Conservation (phyloP, 805 yeast species). For the Yarrowia sp. region DNA sequence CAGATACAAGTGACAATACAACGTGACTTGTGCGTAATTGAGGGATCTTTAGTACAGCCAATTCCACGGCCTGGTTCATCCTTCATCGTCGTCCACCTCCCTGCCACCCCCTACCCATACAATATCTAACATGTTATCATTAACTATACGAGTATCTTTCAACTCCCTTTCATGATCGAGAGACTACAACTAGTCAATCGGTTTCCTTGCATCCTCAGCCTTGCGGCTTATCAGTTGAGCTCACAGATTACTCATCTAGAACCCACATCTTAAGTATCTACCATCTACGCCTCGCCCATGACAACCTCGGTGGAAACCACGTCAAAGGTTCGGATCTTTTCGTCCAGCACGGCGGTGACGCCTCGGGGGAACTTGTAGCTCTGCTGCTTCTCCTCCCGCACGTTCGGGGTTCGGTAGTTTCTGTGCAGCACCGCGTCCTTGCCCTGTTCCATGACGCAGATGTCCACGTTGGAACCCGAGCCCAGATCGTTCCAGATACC, state of each 20-base stretch:
- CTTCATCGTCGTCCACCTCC: too few relatives aligned
- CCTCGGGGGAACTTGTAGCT: conserved; percentile 87
- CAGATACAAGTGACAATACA: too few relatives aligned
- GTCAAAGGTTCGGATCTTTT: conserved; percentile 62
- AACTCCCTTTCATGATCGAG: neutral
- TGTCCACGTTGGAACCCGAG: conserved; percentile 96
- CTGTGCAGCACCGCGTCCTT: conserved; percentile 70
- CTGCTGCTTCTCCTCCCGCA: conserved; percentile 74
- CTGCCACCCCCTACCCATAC: too few relatives aligned
- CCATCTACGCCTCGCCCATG: conserved; percentile 2
- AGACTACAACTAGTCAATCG: neutral
- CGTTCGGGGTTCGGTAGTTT: conserved; percentile 88
- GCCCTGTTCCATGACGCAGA: conserved; percentile 94
- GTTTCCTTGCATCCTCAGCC: too few relatives aligned
- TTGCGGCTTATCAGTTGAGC: too few relatives aligned
- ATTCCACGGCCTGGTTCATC: too few relatives aligned
- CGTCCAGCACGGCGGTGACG: conserved; percentile 81
- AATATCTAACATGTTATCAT: conserved; percentile 2
- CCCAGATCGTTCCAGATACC: conserved; percentile 99
- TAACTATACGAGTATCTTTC: neutral
- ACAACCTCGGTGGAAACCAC: conserved; percentile 53
- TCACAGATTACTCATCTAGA: too few relatives aligned
- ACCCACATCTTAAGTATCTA: too few relatives aligned
- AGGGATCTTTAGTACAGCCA: too few relatives aligned
- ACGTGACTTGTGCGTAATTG: too few relatives aligned